Evolutionary conservation across 2,329 filamentous ascomycete genomes (phyloP).

Genomic region (Cryphonectria nitschkei): DNA sequence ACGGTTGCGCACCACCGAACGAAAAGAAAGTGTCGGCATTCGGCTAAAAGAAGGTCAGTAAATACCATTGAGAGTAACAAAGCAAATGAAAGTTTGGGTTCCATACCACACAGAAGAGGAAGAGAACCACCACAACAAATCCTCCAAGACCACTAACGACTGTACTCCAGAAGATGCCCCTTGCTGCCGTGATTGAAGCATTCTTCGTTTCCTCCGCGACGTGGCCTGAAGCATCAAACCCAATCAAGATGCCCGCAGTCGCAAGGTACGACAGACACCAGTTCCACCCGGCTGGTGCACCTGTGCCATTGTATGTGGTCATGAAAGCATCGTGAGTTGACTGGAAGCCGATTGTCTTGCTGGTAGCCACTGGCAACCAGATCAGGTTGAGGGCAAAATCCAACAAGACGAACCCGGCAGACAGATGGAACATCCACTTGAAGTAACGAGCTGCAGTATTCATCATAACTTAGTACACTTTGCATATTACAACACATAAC

Average conservation of each 20-base stretch:
- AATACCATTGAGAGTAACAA: no score
- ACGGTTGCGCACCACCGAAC: slow-evolving; percentile 60
- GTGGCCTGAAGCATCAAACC: slow-evolving; percentile 64
- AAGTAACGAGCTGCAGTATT: slow-evolving; percentile 44
- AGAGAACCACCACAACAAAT: slow-evolving; percentile 59
- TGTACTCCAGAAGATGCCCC: slow-evolving; percentile 64
- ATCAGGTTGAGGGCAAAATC: slow-evolving; percentile 64
- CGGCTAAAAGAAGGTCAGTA: slow-evolving; percentile 41
- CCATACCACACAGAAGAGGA: slow-evolving; percentile 59
- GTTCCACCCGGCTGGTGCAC: slow-evolving; percentile 61
- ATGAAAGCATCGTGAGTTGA: slow-evolving; percentile 62
- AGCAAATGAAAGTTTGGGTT: background rate
- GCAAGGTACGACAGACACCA: slow-evolving; percentile 66
- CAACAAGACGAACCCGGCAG: slow-evolving; percentile 54
- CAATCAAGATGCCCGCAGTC: slow-evolving; percentile 63
- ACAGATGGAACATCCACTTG: slow-evolving; percentile 55
- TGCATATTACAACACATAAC: no score
- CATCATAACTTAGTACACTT: background rate
- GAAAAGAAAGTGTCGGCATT: slow-evolving; percentile 55
- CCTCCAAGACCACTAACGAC: slow-evolving; percentile 60
- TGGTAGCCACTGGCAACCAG: slow-evolving; percentile 62
- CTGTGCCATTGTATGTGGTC: slow-evolving; percentile 62
- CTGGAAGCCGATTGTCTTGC: slow-evolving; percentile 58
- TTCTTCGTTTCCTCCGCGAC: slow-evolving; percentile 66
- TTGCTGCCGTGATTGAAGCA: slow-evolving; percentile 56